These are phyloP conservation scores for Delphinella strobiligena DNA, from an alignment of 2,329 filamentous ascomycete species.

Conservation along the genomic window DNA sequence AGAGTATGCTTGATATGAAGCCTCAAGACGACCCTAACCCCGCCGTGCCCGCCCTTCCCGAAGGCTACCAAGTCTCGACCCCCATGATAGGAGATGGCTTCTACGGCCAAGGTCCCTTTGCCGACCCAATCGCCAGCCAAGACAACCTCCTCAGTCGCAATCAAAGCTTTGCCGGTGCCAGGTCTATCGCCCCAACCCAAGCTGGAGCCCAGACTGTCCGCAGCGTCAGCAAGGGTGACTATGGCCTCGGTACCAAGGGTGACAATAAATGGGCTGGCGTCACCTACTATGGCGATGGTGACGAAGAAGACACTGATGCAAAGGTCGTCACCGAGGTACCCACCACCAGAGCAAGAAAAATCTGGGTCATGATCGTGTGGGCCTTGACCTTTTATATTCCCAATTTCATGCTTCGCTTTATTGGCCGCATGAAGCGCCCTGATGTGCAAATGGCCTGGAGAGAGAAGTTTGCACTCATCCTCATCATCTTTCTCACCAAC, in stretches of 20 bases:
- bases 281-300: constrained; percentile 59
- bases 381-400: constrained; percentile 88
- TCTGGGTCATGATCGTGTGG: constrained; percentile 80
- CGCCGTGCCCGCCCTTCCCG: constrained; percentile 47
- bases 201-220: constrained; percentile 43
- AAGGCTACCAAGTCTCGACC: constrained; percentile 57
- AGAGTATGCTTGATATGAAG: constrained; percentile 88
- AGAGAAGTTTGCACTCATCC: constrained; percentile 77
- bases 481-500: constrained; percentile 74
- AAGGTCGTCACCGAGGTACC: constrained; percentile 63
- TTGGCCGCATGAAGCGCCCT: constrained; percentile 93
- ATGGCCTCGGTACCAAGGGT: constrained; percentile 77
- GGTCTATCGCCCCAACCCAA: constrained; percentile 43
- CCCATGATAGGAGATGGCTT: constrained; percentile 46
- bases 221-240: constrained; percentile 54
- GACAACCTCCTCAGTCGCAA: constrained; percentile 54
- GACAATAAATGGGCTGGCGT: constrained; percentile 63
- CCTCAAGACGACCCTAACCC: constrained; percentile 36
- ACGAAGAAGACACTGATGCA: constrained; percentile 64
- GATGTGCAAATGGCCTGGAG: constrained; percentile 97
- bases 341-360: constrained; percentile 50
- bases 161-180: constrained; percentile 31
- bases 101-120: constrained; percentile 44
- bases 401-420: constrained; percentile 62
- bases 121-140: constrained; percentile 44